Conservation (phyloP, 202 grass and related monocot species). For the Zoysia matrella region DNA sequence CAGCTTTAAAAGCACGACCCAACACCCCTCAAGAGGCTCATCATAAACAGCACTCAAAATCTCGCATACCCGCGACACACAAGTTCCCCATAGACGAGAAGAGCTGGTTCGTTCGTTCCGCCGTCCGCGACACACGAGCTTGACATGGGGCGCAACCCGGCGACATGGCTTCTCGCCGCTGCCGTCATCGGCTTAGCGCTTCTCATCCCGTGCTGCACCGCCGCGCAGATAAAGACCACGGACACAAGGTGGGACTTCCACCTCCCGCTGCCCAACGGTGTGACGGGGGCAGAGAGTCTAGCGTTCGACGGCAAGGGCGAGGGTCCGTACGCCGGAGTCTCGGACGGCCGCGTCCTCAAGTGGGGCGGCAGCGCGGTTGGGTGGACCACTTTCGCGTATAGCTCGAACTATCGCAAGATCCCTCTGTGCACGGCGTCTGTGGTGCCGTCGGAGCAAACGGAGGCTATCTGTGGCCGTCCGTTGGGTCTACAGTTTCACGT, state of each 20-base stretch:
- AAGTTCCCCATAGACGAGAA: neutral
- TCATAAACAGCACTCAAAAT: neutral
- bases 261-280: neutral
- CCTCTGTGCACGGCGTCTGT: too few relatives aligned
- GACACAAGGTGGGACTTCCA: slow-evolving; percentile 1
- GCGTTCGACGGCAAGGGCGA: too few relatives aligned
- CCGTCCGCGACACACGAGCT: neutral
- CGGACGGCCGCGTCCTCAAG: slow-evolving; percentile 56
- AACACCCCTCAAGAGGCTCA: neutral
- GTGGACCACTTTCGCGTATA: too few relatives aligned
- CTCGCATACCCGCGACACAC: neutral
- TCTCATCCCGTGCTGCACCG: neutral
- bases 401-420: too few relatives aligned
- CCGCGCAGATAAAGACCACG: slow-evolving; percentile 10
- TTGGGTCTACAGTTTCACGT: too few relatives aligned
- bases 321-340: slow-evolving; percentile 73
- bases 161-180: slow-evolving; percentile 3
- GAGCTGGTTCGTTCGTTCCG: neutral
- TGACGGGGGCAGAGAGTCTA: slow-evolving; percentile 49
- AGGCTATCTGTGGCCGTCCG: too few relatives aligned
- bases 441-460: too few relatives aligned
- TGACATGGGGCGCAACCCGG: neutral
- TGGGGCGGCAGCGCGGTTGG: slow-evolving; percentile 42
- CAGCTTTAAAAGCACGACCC: neutral
- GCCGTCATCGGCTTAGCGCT: neutral